phyloP scores from a whole-genome alignment of 495 filamentous ascomycete species.

The Apiosordaria backusii region DNA sequence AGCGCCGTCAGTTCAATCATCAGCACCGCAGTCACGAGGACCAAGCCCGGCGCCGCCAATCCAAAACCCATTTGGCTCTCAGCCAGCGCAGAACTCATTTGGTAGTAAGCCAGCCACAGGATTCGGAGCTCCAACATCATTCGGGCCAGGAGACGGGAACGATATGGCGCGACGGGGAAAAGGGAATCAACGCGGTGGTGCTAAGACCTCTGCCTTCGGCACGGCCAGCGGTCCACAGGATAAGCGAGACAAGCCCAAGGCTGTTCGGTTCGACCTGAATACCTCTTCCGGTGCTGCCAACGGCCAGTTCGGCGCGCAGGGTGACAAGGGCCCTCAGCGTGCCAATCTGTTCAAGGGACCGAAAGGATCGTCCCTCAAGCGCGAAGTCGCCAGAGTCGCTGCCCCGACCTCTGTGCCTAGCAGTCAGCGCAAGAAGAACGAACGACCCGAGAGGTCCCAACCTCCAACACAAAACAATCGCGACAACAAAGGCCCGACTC shows the following conservation, averaged over 20 bases:
- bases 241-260: neutral
- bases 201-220: neutral
- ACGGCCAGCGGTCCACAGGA: neutral
- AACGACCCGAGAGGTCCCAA: slow-evolving; percentile 11
- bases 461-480: neutral
- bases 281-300: neutral
- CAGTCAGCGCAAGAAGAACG: neutral
- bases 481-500: slow-evolving; percentile 1
- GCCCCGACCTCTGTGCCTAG: neutral
- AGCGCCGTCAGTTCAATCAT: slow-evolving; percentile 5
- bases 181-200: neutral
- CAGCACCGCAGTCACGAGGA: slow-evolving; percentile 6
- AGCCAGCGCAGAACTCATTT: no score
- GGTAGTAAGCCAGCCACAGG: slow-evolving; percentile 6
- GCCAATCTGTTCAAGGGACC: slow-evolving; percentile 1
- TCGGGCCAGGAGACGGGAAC: neutral
- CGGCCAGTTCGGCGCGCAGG: slow-evolving; percentile 8
- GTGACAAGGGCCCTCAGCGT: slow-evolving; percentile 3
- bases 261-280: neutral
- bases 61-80: neutral
- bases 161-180: neutral
- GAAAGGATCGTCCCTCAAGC: slow-evolving; percentile 6
- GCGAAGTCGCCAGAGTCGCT: slow-evolving; percentile 1
- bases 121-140: slow-evolving; percentile 4
- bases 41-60: slow-evolving; percentile 7